Percentiles rank a stretch among this genome's conserved stretches.
These are phyloP conservation scores for Sequoia sempervirens DNA, from an alignment of 75 land plant species.

Conservation along the genomic window DNA sequence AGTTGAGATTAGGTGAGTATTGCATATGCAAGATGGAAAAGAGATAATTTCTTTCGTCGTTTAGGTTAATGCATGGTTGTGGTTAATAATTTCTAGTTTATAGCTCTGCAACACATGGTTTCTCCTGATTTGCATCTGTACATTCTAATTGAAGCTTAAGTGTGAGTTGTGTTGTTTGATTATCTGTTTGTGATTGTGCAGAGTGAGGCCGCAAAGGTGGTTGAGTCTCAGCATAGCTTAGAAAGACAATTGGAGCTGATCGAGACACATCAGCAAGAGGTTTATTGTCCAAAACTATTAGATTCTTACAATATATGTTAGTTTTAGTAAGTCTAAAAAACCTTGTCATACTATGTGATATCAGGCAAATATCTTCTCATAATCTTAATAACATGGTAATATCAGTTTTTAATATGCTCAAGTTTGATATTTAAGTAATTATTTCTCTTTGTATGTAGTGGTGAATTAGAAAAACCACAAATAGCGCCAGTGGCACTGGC, in stretches of 20 bases:
- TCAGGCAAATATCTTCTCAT: background rate
- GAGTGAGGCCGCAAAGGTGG: conserved; percentile 97
- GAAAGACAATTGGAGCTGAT: conserved; percentile 89
- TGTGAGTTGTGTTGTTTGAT: background rate
- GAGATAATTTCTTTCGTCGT: background rate
- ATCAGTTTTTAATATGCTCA: background rate
- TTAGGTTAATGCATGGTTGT: background rate
- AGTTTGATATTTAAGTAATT: background rate
- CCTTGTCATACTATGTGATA: background rate
- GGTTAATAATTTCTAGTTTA: background rate
- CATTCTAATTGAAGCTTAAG: background rate
- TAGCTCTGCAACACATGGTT: background rate
- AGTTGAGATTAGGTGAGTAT: background rate
- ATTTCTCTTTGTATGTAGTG: background rate
- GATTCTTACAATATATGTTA: background rate
- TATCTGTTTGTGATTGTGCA: conserved; percentile 13
- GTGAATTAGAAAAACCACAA: no score
- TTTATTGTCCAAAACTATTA: conserved; percentile 12
- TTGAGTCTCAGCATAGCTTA: conserved; percentile 81
- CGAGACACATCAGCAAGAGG: conserved; percentile 99
- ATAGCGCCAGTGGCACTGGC: no score
- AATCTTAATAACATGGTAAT: background rate
- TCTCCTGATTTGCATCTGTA: background rate
- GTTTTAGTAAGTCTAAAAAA: background rate
- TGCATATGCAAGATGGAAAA: background rate